These are phyloP conservation scores for Mycosarcoma mackinlayi DNA, from an alignment of 1,284 basidiomycete genomes.

Conservation along the genomic window DNA sequence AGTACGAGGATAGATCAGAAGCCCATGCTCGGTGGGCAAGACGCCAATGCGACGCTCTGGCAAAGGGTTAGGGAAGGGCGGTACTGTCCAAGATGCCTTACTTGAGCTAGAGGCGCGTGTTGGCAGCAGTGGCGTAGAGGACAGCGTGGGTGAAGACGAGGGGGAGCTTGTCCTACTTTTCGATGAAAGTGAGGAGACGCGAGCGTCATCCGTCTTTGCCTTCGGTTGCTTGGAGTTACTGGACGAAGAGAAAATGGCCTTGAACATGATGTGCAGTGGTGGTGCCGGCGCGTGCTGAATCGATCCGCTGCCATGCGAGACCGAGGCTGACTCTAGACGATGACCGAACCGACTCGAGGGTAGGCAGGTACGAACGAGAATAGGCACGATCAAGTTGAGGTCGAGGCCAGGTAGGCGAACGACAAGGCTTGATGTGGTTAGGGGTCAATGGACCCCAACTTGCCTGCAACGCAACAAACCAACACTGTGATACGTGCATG, in stretches of 20 bases:
- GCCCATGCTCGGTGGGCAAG: conserved; percentile 37
- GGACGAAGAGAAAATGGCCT: conserved; percentile 34
- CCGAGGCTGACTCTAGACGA: no score
- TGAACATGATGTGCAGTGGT: conserved; percentile 22
- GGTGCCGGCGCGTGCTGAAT: neutral
- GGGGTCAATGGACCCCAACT: conserved; percentile 7
- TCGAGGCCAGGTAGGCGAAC: no score
- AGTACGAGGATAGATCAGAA: conserved; percentile 45
- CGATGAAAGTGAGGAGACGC: conserved; percentile 12
- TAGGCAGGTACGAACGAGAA: no score
- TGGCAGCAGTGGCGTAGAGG: conserved; percentile 12
- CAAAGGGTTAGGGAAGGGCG: conserved; percentile 51
- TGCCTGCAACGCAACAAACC: conserved; percentile 2
- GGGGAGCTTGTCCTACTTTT: conserved; percentile 8
- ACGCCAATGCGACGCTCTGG: conserved; percentile 47
- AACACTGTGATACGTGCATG: conserved; percentile 2
- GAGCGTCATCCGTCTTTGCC: neutral
- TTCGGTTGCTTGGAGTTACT: conserved; percentile 22
- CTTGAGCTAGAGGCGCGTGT: conserved; percentile 28
- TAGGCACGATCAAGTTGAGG: no score
- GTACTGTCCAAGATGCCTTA: conserved; percentile 44
- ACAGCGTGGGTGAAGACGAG: conserved; percentile 17
- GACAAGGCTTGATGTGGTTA: neutral
- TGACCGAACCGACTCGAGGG: no score
- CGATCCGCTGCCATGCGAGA: neutral